Base-by-base conservation (phyloP, 2,329 filamentous ascomycete genomes). In the Parastagonospora nodorum region DNA sequence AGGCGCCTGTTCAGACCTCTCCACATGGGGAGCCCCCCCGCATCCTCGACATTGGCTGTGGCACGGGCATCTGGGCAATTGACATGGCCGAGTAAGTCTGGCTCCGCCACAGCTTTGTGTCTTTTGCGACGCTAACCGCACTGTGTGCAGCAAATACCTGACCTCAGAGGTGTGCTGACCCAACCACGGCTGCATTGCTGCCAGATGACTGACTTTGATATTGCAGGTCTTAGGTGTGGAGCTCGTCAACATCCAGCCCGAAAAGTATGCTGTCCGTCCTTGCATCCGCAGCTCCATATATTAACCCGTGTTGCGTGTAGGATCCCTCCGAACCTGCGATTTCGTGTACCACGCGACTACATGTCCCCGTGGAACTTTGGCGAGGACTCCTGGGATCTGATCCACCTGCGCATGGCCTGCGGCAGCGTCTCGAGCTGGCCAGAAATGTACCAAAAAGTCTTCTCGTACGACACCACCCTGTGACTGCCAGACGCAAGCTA, bases 21-120 rank as follows among this genome's bases (percentile, higher is more conserved):
- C 58, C 74, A 51, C 64, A 74, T 57, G 60, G 66, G 60, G 67
- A 63, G 48, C 75, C 76, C 48, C 75, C 76, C 50, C 78, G 82
- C 53, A 81, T 86, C 54, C 76, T 86, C 48, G 84, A 86, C 62
- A 66, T 96, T 46, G 93, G 92, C 36, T 92, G 88, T 57, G 93
- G 92, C 15, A 96, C 91, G 1, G 92, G 91, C 33, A 93, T 96
- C 54, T 97, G 93, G 93, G 85, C 88, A 35, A 89, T 95, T 63
- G 88, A 93, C 60, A 88, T 96, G 75, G 88, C 89, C 56, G 86
- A 89, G 83, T 90, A 78, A 76, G 84, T 76, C 64, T 46, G 50
- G 42, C 55, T 53, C 58, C 51, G 49, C 61, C 51, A 37, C 57
- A 60, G 53, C 57, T 42, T 38, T 53, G 35, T 45, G 45, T 51